Conservation (phyloP, 768 basidiomycete genomes). For the Boletus sp. region DNA sequence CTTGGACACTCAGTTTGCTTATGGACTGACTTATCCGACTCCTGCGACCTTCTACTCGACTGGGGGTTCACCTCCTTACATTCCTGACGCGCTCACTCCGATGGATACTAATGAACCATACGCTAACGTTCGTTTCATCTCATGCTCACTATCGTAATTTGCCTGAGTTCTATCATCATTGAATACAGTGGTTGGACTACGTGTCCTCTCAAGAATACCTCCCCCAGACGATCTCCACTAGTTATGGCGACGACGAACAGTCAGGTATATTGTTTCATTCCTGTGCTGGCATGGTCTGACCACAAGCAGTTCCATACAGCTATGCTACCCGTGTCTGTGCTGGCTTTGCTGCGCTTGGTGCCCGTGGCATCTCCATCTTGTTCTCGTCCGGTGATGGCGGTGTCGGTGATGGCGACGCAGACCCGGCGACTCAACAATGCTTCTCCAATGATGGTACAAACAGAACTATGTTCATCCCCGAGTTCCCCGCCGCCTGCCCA, state of each 20-base stretch:
- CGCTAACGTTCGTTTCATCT: slow-evolving; percentile 31
- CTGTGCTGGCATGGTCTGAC: background rate
- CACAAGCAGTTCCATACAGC: slow-evolving; percentile 47
- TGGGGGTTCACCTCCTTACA: slow-evolving; percentile 60
- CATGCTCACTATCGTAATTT: background rate
- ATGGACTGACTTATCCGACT: slow-evolving; percentile 62
- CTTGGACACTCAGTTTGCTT: slow-evolving; percentile 66
- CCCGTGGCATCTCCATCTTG: slow-evolving; percentile 60
- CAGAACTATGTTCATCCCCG: slow-evolving; percentile 49
- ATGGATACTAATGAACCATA: slow-evolving; percentile 52
- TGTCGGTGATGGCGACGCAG: slow-evolving; percentile 61
- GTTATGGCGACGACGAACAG: slow-evolving; percentile 73
- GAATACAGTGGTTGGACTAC: slow-evolving; percentile 60
- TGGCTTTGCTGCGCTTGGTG: slow-evolving; percentile 64
- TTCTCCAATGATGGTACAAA: slow-evolving; percentile 59
- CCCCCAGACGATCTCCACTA: slow-evolving; percentile 67
- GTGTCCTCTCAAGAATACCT: slow-evolving; percentile 42
- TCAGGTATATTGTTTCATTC: slow-evolving; percentile 41
- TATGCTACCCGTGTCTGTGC: slow-evolving; percentile 60
- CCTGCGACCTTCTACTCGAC: slow-evolving; percentile 62
- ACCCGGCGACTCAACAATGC: slow-evolving; percentile 55
- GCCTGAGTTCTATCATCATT: background rate
- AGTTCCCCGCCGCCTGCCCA: slow-evolving; percentile 63
- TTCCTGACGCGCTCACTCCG: slow-evolving; percentile 43
- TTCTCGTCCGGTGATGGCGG: slow-evolving; percentile 70